These are phyloP conservation scores for Debaryomyces hansenii DNA, from an alignment of 805 yeast species.

Conservation along the genomic window DNA sequence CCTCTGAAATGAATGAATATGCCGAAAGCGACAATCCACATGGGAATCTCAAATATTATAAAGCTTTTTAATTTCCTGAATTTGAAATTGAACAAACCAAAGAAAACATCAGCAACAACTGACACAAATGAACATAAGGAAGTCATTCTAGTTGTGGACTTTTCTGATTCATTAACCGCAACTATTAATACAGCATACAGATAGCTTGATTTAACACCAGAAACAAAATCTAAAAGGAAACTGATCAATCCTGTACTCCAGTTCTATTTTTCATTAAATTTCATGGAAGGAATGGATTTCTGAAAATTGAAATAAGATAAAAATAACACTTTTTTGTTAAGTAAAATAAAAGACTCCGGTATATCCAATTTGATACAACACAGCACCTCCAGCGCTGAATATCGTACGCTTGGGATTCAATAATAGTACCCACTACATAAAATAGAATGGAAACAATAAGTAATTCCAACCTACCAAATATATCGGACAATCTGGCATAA, in stretches of 20 bases:
- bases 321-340: no score
- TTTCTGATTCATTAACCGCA: constrained; percentile 56
- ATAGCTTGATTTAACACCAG: constrained; percentile 61
- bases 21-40: constrained; percentile 61
- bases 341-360: no score
- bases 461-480: constrained; percentile 63
- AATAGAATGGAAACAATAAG: constrained; percentile 50
- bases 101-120: no score
- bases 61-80: constrained; percentile 32
- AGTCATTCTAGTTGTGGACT: constrained; percentile 33
- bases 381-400: constrained; percentile 65
- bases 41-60: constrained; percentile 50
- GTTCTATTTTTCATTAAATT: constrained; percentile 11
- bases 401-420: constrained; percentile 59
- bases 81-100: no score
- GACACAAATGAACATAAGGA: no score
- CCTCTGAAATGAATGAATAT: constrained; percentile 54
- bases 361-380: constrained; percentile 50
- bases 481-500: constrained; percentile 62
- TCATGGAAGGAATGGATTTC: no score
- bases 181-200: constrained; percentile 66
- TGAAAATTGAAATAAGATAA: no score
- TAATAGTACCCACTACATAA: constrained; percentile 62
- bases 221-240: constrained; percentile 1
- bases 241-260: constrained; percentile 1